phyloP scores from a whole-genome alignment of 148 eudicot genomes.

The Rhododendron ovatum region DNA sequence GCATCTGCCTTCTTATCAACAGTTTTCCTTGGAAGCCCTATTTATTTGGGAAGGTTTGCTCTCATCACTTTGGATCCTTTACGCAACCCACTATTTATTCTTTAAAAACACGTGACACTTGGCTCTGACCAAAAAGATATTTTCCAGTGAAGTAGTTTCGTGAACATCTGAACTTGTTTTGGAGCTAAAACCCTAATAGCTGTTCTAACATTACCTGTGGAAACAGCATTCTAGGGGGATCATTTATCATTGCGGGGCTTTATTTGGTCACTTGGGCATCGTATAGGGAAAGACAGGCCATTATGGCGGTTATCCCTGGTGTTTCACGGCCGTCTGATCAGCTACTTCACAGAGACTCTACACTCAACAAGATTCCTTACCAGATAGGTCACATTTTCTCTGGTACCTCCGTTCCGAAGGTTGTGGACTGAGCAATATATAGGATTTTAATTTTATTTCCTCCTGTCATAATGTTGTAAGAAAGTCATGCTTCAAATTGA shows the following conservation, averaged over 20 bases:
- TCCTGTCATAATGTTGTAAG: background rate
- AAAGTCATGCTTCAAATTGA: background rate
- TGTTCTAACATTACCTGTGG: background rate
- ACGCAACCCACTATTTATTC: background rate
- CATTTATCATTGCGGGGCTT: slow-evolving; percentile 38
- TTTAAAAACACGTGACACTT: background rate
- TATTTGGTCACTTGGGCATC: slow-evolving; percentile 94
- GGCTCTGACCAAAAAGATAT: background rate
- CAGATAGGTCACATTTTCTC: slow-evolving; percentile 45
- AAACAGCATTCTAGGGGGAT: slow-evolving; percentile 40
- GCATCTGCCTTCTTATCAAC: slow-evolving; percentile 67
- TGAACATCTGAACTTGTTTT: background rate
- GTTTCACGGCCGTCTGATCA: slow-evolving; percentile 49
- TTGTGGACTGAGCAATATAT: slow-evolving; percentile 46
- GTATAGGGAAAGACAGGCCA: slow-evolving; percentile 55
- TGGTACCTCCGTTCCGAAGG: slow-evolving; percentile 53
- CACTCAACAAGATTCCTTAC: slow-evolving; percentile 38
- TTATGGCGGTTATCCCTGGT: slow-evolving; percentile 24
- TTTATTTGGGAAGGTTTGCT: slow-evolving; percentile 76
- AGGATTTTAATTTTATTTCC: slow-evolving; percentile 9
- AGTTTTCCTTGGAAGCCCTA: slow-evolving; percentile 74
- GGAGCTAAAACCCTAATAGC: background rate
- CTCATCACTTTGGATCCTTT: background rate
- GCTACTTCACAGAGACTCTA: slow-evolving; percentile 41
- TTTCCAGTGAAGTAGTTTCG: background rate